Percentiles rank a stretch among this genome's conserved stretches.
These are phyloP conservation scores for Chenopodium formosanum DNA, from an alignment of 148 eudicot species.

Conservation along the genomic window DNA sequence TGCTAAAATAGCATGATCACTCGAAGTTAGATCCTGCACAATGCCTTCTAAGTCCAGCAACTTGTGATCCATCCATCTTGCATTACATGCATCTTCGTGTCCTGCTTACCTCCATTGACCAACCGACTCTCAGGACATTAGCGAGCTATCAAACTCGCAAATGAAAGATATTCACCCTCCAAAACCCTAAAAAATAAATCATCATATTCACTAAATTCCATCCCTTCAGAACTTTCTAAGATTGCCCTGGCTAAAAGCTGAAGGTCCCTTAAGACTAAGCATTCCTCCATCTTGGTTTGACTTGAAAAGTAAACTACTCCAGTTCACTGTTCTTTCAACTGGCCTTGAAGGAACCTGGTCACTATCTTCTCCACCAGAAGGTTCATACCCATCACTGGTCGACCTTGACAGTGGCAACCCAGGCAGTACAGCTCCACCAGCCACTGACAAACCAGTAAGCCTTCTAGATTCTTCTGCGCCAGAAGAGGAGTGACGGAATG, in stretches of 20 bases:
- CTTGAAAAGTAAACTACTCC: conserved; percentile 64
- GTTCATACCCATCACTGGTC: conserved; percentile 93
- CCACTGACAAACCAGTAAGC: conserved; percentile 40
- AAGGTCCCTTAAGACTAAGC: conserved; percentile 42
- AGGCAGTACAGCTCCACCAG: conserved; percentile 33
- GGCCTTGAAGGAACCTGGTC: conserved; percentile 72
- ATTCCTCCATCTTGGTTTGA: conserved; percentile 49
- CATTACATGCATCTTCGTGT: conserved; percentile 12
- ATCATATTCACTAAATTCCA: conserved; percentile 8
- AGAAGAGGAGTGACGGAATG: conserved; percentile 59
- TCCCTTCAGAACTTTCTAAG: conserved; percentile 39
- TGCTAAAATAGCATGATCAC: background rate
- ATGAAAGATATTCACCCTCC: background rate
- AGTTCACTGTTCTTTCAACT: conserved; percentile 51
- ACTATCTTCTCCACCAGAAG: conserved; percentile 99
- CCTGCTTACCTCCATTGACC: conserved; percentile 2
- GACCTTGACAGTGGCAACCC: conserved; percentile 70
- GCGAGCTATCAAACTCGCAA: conserved; percentile 4
- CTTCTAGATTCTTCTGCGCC: conserved; percentile 67
- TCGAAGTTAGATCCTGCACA: background rate
- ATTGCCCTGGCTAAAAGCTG: conserved; percentile 48
- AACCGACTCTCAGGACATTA: conserved; percentile 7
- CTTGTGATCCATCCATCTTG: conserved; percentile 6
- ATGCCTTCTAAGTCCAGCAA: background rate
- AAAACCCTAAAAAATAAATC: conserved; percentile 8